A percentile compares a stretch with the other conserved stretches of the same genome.
These are phyloP conservation scores for Aspergillaceae sp. DNA, from an alignment of 2,329 filamentous ascomycete genomes.

Conservation along the genomic window DNA sequence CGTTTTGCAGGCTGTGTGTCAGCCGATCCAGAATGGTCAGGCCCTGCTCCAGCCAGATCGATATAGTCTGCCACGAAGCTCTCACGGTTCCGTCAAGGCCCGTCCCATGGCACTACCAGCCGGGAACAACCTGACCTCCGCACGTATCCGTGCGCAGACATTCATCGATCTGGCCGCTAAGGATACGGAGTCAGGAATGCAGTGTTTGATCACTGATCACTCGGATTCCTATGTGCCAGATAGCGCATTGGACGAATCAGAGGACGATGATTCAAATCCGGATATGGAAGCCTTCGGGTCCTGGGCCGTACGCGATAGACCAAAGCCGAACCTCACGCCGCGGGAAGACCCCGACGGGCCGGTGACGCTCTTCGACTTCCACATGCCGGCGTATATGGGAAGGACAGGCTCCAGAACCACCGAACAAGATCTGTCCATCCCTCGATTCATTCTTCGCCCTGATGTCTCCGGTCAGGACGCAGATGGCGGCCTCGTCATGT, in stretches of 20 bases:
- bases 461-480: conserved; percentile 35
- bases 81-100: conserved; percentile 33
- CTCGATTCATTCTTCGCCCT: conserved; percentile 33
- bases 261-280: conserved; percentile 24
- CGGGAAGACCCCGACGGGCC: conserved; percentile 19
- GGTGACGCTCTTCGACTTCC: conserved; percentile 32
- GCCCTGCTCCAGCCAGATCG: conserved; percentile 33
- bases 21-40: conserved; percentile 29
- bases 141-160: conserved; percentile 38
- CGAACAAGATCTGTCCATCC: conserved; percentile 23
- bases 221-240: conserved; percentile 31
- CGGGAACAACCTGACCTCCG: conserved; percentile 37
- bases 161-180: conserved; percentile 38
- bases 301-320: conserved; percentile 18
- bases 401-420: conserved; percentile 21
- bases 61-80: conserved; percentile 35
- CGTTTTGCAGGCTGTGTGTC: conserved; percentile 36
- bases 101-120: conserved; percentile 33
- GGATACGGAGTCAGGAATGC: conserved; percentile 33
- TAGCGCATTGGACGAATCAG: conserved; percentile 18
- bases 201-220: conserved; percentile 34
- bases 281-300: conserved; percentile 27
- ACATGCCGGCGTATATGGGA: conserved; percentile 37
- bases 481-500: conserved; percentile 37
- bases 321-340: conserved; percentile 10